Percentiles rank a stretch among this genome's conserved stretches.
Conservation (phyloP, 192 early-diverging fungal species). For the Pilaira anomala region DNA sequence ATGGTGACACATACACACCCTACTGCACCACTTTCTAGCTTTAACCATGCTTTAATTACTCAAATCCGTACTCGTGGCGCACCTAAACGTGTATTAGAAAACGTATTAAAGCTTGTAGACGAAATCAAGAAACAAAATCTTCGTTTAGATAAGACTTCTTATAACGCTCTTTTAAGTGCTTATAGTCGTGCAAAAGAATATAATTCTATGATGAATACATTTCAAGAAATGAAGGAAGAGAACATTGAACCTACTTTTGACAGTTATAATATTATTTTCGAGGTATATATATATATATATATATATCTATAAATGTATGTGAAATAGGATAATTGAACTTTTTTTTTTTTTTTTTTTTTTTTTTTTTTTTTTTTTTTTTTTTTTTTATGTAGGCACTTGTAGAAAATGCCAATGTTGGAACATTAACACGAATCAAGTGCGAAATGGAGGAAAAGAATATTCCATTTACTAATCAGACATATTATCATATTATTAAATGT, state of each 20-base stretch:
- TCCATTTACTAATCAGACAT: constrained; percentile 24
- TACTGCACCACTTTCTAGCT: constrained; percentile 3
- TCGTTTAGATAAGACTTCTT: constrained; percentile 40
- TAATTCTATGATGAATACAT: constrained; percentile 17
- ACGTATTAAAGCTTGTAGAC: constrained; percentile 1
- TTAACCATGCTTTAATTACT: neutral
- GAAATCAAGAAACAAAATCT: constrained; percentile 36
- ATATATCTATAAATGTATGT: neutral
- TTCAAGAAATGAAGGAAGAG: constrained; percentile 37
- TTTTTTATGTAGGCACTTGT: constrained; percentile 3
- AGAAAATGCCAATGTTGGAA: neutral
- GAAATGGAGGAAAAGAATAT: constrained; percentile 25
- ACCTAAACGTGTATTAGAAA: neutral
- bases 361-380: no score
- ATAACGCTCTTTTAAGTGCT: constrained; percentile 36
- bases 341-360: no score
- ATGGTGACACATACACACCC: constrained; percentile 13
- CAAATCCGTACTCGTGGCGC: neutral
- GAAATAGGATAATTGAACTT: neutral
- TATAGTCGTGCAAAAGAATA: constrained; percentile 28
- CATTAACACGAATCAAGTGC: constrained; percentile 4
- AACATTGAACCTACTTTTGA: constrained; percentile 35
- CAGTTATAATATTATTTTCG: constrained; percentile 37
- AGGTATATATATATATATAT: constrained; percentile 26
- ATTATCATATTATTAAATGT: constrained; percentile 39